Evolutionary conservation across 2,329 filamentous ascomycete species (phyloP).

Genomic region (Cryphonectria parasitica): DNA sequence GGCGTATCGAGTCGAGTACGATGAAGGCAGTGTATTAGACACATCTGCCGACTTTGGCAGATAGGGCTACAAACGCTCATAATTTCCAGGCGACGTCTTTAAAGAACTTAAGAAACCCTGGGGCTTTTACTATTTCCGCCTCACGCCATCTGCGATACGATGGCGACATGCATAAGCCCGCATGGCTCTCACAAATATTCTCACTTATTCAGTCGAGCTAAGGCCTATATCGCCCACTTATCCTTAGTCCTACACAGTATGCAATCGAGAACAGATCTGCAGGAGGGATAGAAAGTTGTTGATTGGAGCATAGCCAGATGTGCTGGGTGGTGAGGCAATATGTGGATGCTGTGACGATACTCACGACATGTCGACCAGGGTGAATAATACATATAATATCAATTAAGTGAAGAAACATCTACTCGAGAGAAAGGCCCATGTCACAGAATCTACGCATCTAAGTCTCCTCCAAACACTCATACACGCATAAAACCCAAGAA

Average conservation of each 20-base stretch:
- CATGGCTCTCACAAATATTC: background rate
- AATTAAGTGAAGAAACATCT: background rate
- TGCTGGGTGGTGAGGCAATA: constrained; percentile 5
- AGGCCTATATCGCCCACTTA: background rate
- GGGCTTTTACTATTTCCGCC: background rate
- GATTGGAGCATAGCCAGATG: background rate
- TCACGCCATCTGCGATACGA: constrained; percentile 8
- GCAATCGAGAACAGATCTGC: background rate
- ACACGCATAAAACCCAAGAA: background rate
- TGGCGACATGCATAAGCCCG: constrained; percentile 14
- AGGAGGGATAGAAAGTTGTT: background rate
- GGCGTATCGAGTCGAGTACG: too few relatives aligned
- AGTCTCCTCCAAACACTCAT: too few relatives aligned
- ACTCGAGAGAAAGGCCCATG: background rate
- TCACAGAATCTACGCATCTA: background rate
- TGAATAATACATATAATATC: background rate
- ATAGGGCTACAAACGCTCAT: background rate
- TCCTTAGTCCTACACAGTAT: background rate
- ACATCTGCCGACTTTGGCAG: background rate
- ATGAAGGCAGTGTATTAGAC: background rate
- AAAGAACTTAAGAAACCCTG: background rate
- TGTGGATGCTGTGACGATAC: constrained; percentile 12
- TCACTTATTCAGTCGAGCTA: background rate
- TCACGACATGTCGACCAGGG: background rate
- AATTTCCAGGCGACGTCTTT: background rate